Conservation (phyloP, 23 red algal species). For the Agarophyton chilense region DNA sequence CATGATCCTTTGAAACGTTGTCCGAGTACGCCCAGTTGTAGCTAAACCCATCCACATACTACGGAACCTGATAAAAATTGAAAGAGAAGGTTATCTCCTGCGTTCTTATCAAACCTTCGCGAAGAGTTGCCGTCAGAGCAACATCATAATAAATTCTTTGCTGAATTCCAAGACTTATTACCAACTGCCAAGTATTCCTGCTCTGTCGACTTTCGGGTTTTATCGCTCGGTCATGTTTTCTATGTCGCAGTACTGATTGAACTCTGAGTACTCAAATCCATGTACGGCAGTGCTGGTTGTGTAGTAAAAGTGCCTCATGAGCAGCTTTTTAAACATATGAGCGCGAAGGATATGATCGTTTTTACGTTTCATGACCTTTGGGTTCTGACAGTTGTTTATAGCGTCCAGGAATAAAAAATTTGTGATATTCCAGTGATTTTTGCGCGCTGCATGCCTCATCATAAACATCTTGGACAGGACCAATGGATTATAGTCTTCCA, state of each 20-base stretch:
- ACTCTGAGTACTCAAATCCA: constrained; percentile 37
- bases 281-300: constrained; percentile 25
- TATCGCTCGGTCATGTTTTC: constrained; percentile 9
- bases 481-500: too few relatives aligned
- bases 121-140: constrained; percentile 25
- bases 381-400: constrained; percentile 17
- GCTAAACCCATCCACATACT: constrained; percentile 53
- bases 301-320: constrained; percentile 48
- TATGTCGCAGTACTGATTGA: too few relatives aligned
- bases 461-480: too few relatives aligned
- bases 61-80: constrained; percentile 24
- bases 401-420: constrained; percentile 40
- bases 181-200: constrained; percentile 41
- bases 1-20: too few relatives aligned
- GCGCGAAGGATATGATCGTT: too few relatives aligned
- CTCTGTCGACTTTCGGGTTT: constrained; percentile 28
- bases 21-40: too few relatives aligned
- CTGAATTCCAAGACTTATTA: too few relatives aligned
- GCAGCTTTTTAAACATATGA: constrained; percentile 53
- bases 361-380: constrained; percentile 8
- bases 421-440: constrained; percentile 25
- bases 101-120: constrained; percentile 41
- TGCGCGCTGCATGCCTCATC: too few relatives aligned
- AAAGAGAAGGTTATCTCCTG: constrained; percentile 38
- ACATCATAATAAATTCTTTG: constrained; percentile 52